Base-by-base conservation (phyloP, 2,329 filamentous ascomycete species). In the Fusarium begoniae region DNA sequence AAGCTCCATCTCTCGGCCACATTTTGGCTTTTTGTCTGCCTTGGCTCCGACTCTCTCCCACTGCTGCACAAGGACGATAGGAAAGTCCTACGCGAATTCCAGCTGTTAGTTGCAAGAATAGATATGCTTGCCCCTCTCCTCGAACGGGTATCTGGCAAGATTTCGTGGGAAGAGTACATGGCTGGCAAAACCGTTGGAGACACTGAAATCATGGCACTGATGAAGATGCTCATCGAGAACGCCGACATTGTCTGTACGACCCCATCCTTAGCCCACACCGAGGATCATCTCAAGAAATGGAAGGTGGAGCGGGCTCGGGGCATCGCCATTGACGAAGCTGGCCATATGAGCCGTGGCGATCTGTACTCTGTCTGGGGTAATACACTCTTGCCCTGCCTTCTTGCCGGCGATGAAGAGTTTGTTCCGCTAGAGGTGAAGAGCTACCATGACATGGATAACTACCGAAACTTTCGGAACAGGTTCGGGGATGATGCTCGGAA, bases 31-130 rank as follows among this genome's bases (percentile, higher is more conserved):
- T n/a, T 22, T 20, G 5, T 20, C 32, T 53, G 50, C 18, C 32
- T 53, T 53, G 13, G 13, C 1, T 37, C 50, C 3, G 6, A 26
- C 11, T 15, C n/a, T 8, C 24, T 53, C 3, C 50, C n/a, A 10
- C 9, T 9, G 8, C 2, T 53, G 6, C 30, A 53, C 1, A 53
- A 15, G 9, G 6, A 37, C 1, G 50, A 53, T 2, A 20, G 4
- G 13, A 20, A 2, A 0, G 22, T 4, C 8, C 9, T 53, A 3
- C 32, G 26, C 13, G 12, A 53, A 0, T 26, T 37, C 14, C 32
- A 35, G n/a, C n/a, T n/a, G 6, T 26, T 26, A 6, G 6, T 26
- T 26, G 26, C 26, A 26, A 26, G 26, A 6, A 26, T 6, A 6
- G 26, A 26, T 26, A 6, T 6, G 6, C 26, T 32, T 32, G 30